A percentile compares a stretch with the other conserved stretches of the same genome.
Conservation (phyloP, 2,329 filamentous ascomycete genomes). For the Truncatella angustata region DNA sequence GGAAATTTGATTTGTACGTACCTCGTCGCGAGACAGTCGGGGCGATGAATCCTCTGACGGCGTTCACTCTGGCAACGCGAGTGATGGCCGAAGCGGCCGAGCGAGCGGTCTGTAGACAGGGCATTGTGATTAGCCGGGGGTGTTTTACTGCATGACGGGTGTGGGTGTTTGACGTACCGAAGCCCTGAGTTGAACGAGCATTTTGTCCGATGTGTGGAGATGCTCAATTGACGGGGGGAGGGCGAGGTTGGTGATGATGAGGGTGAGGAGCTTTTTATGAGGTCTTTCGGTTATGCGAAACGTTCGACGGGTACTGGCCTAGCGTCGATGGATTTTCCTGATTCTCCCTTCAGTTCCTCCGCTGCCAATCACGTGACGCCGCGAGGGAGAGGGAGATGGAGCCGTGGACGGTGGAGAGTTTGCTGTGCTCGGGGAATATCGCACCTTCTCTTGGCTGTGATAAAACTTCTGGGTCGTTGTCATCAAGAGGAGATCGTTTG, state of each 20-base stretch:
- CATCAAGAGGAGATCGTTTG: no score
- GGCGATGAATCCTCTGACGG: constrained; percentile 56
- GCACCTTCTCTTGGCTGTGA: no score
- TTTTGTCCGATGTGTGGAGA: constrained; percentile 43
- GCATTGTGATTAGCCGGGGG: neutral
- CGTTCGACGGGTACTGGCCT: constrained; percentile 1
- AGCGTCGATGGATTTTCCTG: constrained; percentile 1
- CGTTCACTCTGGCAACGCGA: constrained; percentile 46
- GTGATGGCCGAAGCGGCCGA: constrained; percentile 49
- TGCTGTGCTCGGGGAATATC: neutral
- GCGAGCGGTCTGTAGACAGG: constrained; percentile 44
- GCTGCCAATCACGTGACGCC: neutral
- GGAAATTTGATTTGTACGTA: constrained; percentile 36
- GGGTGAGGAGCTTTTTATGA: constrained; percentile 6
- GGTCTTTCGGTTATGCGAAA: constrained; percentile 9
- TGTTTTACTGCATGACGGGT: neutral
- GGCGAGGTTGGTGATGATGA: constrained; percentile 21
- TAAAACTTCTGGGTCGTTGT: no score
- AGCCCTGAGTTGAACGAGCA: constrained; percentile 56
- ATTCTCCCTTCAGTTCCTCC: neutral
- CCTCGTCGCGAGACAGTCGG: constrained; percentile 61
- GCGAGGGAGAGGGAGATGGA: neutral
- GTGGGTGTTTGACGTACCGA: constrained; percentile 43
- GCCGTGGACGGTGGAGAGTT: neutral
- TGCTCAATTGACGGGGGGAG: constrained; percentile 43